Evolutionary conservation across 1,284 basidiomycete genomes (phyloP).

Genomic region (Peniophora sp.): DNA sequence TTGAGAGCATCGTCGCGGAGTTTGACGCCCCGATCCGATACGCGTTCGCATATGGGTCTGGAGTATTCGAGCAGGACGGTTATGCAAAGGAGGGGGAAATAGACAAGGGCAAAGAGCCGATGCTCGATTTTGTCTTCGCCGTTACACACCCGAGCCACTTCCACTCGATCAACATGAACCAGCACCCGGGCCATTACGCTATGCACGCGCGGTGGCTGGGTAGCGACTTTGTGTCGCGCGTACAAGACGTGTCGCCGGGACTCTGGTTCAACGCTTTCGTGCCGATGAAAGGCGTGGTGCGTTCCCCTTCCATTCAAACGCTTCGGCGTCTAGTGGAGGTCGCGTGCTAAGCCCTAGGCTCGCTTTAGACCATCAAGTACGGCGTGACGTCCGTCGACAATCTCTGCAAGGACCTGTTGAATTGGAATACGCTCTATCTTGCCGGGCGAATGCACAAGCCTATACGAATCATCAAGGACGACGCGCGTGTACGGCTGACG

Average conservation of each 20-base stretch:
- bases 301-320: conserved; percentile 27
- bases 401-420: conserved; percentile 82
- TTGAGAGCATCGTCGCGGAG: conserved; percentile 65
- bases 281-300: conserved; percentile 74
- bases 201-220: conserved; percentile 78
- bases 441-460: conserved; percentile 98
- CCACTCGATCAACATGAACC: conserved; percentile 91
- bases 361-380: conserved; percentile 86
- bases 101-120: conserved; percentile 41
- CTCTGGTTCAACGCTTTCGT: conserved; percentile 95
- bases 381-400: conserved; percentile 92
- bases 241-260: conserved; percentile 80
- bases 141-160: conserved; percentile 89
- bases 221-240: conserved; percentile 62
- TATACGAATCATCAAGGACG: conserved; percentile 80
- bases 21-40: conserved; percentile 87
- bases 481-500: conserved; percentile 83
- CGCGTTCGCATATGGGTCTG: conserved; percentile 93
- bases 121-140: conserved; percentile 95
- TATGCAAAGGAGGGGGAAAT: conserved; percentile 36
- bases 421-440: conserved; percentile 92
- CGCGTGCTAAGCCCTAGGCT: background rate
- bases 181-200: conserved; percentile 87
- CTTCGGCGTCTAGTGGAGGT: conserved; percentile 1
- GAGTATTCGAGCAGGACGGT: conserved; percentile 84